Conservation (phyloP, 2,329 filamentous ascomycete species). For the Claviceps quebecensis region DNA sequence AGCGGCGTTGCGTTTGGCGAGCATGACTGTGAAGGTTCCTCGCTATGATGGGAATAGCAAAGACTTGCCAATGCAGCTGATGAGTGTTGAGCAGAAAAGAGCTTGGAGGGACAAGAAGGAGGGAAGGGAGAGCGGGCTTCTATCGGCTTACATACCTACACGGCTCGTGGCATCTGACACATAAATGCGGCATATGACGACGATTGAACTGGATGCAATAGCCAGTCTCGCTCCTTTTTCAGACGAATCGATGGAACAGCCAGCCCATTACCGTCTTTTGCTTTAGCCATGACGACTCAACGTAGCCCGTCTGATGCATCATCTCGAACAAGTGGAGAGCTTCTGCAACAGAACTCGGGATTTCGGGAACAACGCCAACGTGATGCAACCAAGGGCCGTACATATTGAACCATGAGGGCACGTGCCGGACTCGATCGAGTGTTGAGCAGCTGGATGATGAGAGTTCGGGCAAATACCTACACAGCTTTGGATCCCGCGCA, state of each 20-base stretch:
- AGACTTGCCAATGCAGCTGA: not conserved
- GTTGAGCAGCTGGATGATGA: not conserved
- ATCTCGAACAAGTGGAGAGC: constrained; percentile 1
- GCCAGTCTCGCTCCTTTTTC: not conserved
- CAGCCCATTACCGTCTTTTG: too few relatives aligned
- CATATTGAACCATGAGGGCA: constrained; percentile 2
- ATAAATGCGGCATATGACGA: not conserved
- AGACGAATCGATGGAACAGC: not conserved
- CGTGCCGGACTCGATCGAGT: not conserved
- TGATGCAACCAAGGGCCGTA: constrained; percentile 3
- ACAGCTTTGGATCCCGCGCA: not conserved
- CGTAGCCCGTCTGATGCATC: not conserved
- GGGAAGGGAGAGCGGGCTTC: not conserved
- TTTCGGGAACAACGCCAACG: not conserved
- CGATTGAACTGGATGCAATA: not conserved
- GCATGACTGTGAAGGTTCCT: constrained; percentile 12
- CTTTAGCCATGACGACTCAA: not conserved
- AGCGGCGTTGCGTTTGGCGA: constrained; percentile 23
- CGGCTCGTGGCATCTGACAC: not conserved
- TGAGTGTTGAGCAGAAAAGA: not conserved
- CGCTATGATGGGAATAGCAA: not conserved
- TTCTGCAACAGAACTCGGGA: not conserved
- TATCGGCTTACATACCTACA: not conserved
- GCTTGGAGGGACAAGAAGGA: too few relatives aligned
- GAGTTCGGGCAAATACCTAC: not conserved